Percentiles rank a stretch among this genome's conserved stretches.
Evolutionary conservation across 192 early-diverging fungal species (phyloP).

Genomic region (Obelidium mucronatum): DNA sequence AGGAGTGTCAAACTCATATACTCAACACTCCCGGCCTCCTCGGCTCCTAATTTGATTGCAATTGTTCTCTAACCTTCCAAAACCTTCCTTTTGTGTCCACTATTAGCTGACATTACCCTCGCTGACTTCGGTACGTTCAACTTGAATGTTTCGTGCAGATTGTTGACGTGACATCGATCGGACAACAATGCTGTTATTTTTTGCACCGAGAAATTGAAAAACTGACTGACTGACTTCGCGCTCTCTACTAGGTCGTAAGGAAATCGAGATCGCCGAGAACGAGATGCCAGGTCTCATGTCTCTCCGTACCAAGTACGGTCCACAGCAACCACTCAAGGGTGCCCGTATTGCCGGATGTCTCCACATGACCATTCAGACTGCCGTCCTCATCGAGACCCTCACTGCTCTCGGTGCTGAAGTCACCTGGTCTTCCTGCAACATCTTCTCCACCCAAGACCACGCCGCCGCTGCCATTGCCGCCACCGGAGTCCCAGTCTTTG

Average conservation of each 20-base stretch:
- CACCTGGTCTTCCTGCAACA: slow-evolving; percentile 86
- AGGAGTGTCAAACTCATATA: too few relatives aligned
- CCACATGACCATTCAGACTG: slow-evolving; percentile 99
- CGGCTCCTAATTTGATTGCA: too few relatives aligned
- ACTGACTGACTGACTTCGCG: background rate
- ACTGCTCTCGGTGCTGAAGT: slow-evolving; percentile 95
- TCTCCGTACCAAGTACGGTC: slow-evolving; percentile 92
- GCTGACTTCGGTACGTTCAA: slow-evolving; percentile 84
- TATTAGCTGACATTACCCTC: slow-evolving; percentile 84
- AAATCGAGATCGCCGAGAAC: slow-evolving; percentile 93
- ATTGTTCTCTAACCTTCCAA: too few relatives aligned
- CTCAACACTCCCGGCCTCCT: too few relatives aligned
- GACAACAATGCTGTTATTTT: too few relatives aligned
- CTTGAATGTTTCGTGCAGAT: too few relatives aligned
- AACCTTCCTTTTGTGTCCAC: background rate
- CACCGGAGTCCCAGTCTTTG: slow-evolving; percentile 91
- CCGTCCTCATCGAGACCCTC: slow-evolving; percentile 97
- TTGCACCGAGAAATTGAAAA: too few relatives aligned
- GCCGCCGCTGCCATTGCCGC: slow-evolving; percentile 98
- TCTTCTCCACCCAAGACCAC: slow-evolving; percentile 99
- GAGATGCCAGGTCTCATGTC: slow-evolving; percentile 99
- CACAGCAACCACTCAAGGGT: slow-evolving; percentile 87
- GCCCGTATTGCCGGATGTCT: slow-evolving; percentile 97
- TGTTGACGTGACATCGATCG: too few relatives aligned
- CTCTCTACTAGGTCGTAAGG: slow-evolving; percentile 73